Base-by-base conservation (phyloP, 176 grass and related monocot species). In the Eragrostis nindensis region DNA sequence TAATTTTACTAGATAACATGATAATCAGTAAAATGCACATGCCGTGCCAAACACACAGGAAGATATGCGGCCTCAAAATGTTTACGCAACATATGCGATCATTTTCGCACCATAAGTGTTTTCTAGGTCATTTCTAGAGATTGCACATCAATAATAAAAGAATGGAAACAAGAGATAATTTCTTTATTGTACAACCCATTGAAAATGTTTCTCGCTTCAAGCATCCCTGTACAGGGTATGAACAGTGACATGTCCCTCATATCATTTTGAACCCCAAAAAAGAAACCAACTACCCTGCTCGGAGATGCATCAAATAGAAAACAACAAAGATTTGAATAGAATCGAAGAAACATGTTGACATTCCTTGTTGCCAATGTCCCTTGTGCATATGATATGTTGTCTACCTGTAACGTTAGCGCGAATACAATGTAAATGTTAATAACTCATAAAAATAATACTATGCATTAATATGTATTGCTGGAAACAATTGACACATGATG, bases 311-410 rank as follows among this genome's bases (percentile, higher is more conserved):
- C 4, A 9, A 89, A 24, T 78, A 52, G 45, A 75, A 89, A 89
- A 81, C 64, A 81, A 85, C 87, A 71, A 85, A 89, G 71, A 81
- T 85, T 85, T 77, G 82, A 89, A 89, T 80, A 85, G 77, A 89
- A 89, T 85, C 64, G 82, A 85, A 76, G 39, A 76, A 76, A 81
- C 57, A 15, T 64, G 69, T 63, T 19, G 71, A 59, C 21, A 71
- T 42, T 77, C 72, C 72, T 66, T 71, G 82, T 68, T 85, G 66
- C 47, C 87, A 86, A 54, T 77, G 69, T 72, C 66, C 73, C 82
- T 81, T 80, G 26, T 76, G 52, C 82, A 89, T 61, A 73, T 42
- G 87, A 85, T 81, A 60, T 59, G 65, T 80, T 85, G 39, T 71
- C 65, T 81, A 81, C 82, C 87, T 89, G 72, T 57, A 77, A 66